Evolutionary conservation across 768 basidiomycete species (phyloP), one percentile per base, ranked within the genome.

Genomic region (Mycena leptocephala): DNA sequence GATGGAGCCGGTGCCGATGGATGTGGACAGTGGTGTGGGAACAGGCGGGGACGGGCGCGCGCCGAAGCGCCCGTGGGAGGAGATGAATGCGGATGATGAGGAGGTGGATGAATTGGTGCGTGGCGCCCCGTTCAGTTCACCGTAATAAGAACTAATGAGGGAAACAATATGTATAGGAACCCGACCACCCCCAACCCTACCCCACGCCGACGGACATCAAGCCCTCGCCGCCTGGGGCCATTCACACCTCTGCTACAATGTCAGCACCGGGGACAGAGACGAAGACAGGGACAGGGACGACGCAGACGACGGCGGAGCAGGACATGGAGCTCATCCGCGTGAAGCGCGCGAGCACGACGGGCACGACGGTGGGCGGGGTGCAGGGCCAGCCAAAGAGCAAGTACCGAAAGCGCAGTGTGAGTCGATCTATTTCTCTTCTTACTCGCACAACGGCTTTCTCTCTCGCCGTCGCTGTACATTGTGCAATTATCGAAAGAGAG

Each of bases 251-350:
- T n/a, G n/a, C n/a, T n/a, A n/a, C n/a, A n/a, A n/a, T n/a, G n/a
- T n/a, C n/a, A n/a, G n/a, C n/a, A n/a, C n/a, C n/a, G n/a, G 55
- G 28, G 55, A 13, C 55, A 20, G 28, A 28, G 8, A 14, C 39
- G 43, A 8, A 13, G 6, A 22, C 28, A 2, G 61, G 41, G 30
- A n/a, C 18, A 48, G 28, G 30, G 43, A 30, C 48, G 16, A 30
- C 85, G 33, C 91, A 92, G 77, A 87, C 92, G 4, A 93, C 93
- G 1, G 95, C 95, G 9, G 94, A 96, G 83, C 91, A 93, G 74
- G 95, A 96, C 80, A 96, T 96, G 95, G 94, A 95, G 76, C 88
- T 95, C 74, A 96, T 96, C 75, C 91, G 95, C 10, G 93, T 90
- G 33, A 96, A 96, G 83, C 92, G 95, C 24, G 94, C 94, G n/a